Percentiles rank a stretch among this genome's conserved stretches.
These are phyloP conservation scores for Fusarium musae DNA, from an alignment of 2,329 filamentous ascomycete genomes.

Conservation along the genomic window DNA sequence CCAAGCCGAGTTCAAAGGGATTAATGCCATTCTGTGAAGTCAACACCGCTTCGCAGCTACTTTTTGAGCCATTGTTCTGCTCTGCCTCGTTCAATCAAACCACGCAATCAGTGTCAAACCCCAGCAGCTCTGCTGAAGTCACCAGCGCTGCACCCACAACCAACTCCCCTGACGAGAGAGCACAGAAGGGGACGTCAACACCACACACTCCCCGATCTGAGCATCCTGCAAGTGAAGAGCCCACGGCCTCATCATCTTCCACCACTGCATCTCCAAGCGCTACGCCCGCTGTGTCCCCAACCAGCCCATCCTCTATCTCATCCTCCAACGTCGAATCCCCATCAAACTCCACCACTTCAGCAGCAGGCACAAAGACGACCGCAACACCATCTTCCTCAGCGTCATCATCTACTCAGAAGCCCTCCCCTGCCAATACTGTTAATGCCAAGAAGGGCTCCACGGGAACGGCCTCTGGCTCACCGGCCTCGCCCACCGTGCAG, in stretches of 20 bases:
- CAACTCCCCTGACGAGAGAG: slow-evolving; percentile 11
- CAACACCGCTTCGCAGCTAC: slow-evolving; percentile 1
- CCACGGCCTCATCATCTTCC: slow-evolving; percentile 20
- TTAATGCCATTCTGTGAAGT: slow-evolving; percentile 17
- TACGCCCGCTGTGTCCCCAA: slow-evolving; percentile 28
- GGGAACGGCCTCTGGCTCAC: slow-evolving; percentile 42
- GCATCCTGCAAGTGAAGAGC: slow-evolving; percentile 15
- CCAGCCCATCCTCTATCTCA: slow-evolving; percentile 29
- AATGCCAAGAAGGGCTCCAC: slow-evolving; percentile 45
- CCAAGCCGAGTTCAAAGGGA: not conserved
- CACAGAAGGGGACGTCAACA: slow-evolving; percentile 20
- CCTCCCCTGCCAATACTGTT: slow-evolving; percentile 24
- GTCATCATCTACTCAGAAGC: slow-evolving; percentile 18
- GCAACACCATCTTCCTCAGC: slow-evolving; percentile 14
- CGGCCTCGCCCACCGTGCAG: slow-evolving; percentile 81
- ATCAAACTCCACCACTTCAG: slow-evolving; percentile 16
- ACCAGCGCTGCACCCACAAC: not conserved
- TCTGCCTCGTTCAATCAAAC: slow-evolving; percentile 13
- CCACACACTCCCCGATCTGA: slow-evolving; percentile 17
- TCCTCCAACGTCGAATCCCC: slow-evolving; percentile 18
- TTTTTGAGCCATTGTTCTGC: slow-evolving; percentile 25
- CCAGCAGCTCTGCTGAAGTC: slow-evolving; percentile 1
- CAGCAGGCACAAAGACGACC: slow-evolving; percentile 23
- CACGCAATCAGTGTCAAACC: not conserved
- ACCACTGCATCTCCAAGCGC: slow-evolving; percentile 24